Base-by-base conservation (phyloP, 257 asterid genomes). In the Solanum habrochaites region DNA sequence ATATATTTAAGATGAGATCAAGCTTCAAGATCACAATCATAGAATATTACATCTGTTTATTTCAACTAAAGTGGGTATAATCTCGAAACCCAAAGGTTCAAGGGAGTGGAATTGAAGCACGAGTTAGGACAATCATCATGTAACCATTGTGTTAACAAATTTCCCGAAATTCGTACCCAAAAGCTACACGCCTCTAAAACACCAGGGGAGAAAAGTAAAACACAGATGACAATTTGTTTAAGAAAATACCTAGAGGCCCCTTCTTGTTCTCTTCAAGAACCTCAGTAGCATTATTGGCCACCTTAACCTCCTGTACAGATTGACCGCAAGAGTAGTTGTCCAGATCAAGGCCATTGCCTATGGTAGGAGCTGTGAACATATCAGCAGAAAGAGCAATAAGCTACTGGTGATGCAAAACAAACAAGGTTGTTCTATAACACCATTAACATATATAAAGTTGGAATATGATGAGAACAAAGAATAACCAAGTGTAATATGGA, bases 291-390 rank as follows among this genome's bases (percentile, higher is more conserved):
- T 35, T 85, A 84, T 58, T 88, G 32, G 82, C 85, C 52, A 83
- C 85, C 58, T 62, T 85, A 39, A 37, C 82, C 52, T 74, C 29
- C 90, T 91, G 96, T 25, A 94, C 86, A 43, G 96, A 88, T 81
- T 96, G 98, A 85, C 86, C 45, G 96, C 96, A 95, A 27, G 97
- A 92, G 88, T 95, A 92, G 2, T 89, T 90, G 29, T 96, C 98
- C 93, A 95, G 85, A 91, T 96, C 99, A 86, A 96, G 96, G 62
- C 94, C 99, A 83, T 93, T 96, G 58, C 87, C 90, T 60, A 78
- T 88, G 92, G 94, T 96, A 58, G 98, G 99, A 86, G 87, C 89
- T 91, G 91, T 45, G 37, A 35, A 11, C 8, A 69, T 27, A 82
- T 72, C 72, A 86, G 29, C 87, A 58, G 56, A 69, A 45, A 77